These are phyloP conservation scores for Polyporus arcularius DNA, from an alignment of 768 basidiomycete genomes.

Conservation along the genomic window DNA sequence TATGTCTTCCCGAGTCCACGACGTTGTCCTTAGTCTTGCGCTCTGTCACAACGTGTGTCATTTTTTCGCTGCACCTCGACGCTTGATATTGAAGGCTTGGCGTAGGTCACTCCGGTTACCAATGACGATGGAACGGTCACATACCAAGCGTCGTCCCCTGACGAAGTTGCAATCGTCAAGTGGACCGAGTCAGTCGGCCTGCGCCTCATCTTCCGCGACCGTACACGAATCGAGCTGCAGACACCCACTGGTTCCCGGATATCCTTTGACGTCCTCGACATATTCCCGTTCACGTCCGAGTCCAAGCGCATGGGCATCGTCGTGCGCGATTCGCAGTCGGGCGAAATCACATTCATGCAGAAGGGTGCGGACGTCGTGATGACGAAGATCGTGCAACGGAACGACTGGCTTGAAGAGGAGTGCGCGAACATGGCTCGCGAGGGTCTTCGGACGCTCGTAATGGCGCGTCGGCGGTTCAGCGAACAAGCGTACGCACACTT, in stretches of 20 bases:
- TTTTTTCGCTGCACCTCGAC: too few species aligned
- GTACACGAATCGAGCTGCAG: conserved; percentile 84
- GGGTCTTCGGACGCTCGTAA: conserved; percentile 90
- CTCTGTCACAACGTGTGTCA: conserved; percentile 90
- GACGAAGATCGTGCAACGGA: conserved; percentile 90
- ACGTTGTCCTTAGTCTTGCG: conserved; percentile 90
- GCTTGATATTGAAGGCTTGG: not conserved
- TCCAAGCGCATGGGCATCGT: conserved; percentile 99
- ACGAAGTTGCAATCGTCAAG: conserved; percentile 97
- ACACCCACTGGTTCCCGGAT: conserved; percentile 65
- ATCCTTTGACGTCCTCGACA: conserved; percentile 83
- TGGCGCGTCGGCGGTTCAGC: conserved; percentile 79
- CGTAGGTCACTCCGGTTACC: conserved; percentile 88
- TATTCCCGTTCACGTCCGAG: conserved; percentile 98
- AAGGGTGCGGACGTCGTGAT: conserved; percentile 99
- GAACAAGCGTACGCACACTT: conserved; percentile 73
- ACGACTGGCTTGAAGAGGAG: conserved; percentile 99
- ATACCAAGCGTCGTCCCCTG: conserved; percentile 98
- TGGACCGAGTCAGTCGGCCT: conserved; percentile 97
- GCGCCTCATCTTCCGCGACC: conserved; percentile 85
- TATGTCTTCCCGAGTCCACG: conserved; percentile 91
- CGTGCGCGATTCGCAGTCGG: conserved; percentile 73
- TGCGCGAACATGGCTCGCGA: conserved; percentile 98
- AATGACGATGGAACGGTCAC: conserved; percentile 95
- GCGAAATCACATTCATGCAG: conserved; percentile 87